phyloP scores from a whole-genome alignment of 179 eudicot species.

The Beta macrorhiza region DNA sequence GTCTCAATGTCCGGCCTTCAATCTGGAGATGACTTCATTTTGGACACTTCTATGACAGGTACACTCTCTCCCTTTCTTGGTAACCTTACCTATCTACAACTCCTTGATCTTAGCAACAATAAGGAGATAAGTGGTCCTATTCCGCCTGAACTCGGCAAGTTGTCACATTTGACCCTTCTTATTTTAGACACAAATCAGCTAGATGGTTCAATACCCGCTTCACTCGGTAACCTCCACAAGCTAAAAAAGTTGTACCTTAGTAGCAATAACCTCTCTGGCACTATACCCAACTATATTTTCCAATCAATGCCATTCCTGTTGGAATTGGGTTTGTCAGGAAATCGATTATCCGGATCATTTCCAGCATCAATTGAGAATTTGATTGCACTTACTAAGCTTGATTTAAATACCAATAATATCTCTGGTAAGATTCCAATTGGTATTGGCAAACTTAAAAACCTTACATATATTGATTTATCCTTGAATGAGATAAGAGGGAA shows the following conservation, averaged over 20 bases:
- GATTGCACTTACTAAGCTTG: constrained; percentile 42
- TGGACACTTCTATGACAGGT: constrained; percentile 68
- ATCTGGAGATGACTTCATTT: constrained; percentile 47
- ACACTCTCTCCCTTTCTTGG: constrained; percentile 60
- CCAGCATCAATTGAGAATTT: constrained; percentile 49
- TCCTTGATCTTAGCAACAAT: constrained; percentile 61
- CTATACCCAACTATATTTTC: constrained; percentile 40
- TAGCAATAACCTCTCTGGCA: constrained; percentile 49
- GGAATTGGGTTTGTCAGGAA: constrained; percentile 33
- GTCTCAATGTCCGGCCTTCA: constrained; percentile 55
- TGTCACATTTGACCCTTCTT: constrained; percentile 40
- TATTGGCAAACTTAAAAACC: constrained; percentile 47
- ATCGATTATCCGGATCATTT: constrained; percentile 40
- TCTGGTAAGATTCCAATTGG: constrained; percentile 45
- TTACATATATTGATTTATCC: constrained; percentile 53
- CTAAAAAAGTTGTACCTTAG: constrained; percentile 42
- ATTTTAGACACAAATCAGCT: constrained; percentile 57
- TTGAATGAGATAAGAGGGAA: constrained; percentile 45
- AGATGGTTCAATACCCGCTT: constrained; percentile 50
- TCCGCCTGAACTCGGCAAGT: constrained; percentile 54
- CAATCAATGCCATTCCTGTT: constrained; percentile 11
- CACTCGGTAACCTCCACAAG: constrained; percentile 38
- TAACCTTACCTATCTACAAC: constrained; percentile 50
- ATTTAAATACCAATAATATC: constrained; percentile 50
- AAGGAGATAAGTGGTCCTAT: constrained; percentile 53